Percentiles rank a stretch among this genome's conserved stretches.
Conservation (phyloP, 1,284 basidiomycete genomes). For the Porodaedalea pini region DNA sequence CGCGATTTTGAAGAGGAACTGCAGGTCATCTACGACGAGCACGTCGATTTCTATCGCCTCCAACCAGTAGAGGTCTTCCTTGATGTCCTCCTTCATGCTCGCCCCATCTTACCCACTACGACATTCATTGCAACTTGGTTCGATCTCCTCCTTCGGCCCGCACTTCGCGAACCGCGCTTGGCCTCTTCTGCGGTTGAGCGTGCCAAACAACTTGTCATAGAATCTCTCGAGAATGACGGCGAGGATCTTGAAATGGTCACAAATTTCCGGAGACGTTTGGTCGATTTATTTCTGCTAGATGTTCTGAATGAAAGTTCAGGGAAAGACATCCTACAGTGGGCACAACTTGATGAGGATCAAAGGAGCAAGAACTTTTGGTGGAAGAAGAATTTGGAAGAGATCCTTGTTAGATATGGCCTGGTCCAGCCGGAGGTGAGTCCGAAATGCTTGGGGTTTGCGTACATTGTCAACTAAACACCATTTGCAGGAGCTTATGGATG, state of each 20-base stretch:
- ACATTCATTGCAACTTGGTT: slow-evolving; percentile 76
- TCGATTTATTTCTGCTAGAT: slow-evolving; percentile 73
- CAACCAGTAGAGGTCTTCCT: slow-evolving; percentile 65
- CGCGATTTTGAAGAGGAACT: slow-evolving; percentile 62
- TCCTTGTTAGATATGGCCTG: slow-evolving; percentile 60
- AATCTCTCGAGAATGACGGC: slow-evolving; percentile 51
- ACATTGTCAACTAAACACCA: slow-evolving; percentile 18
- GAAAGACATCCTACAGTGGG: slow-evolving; percentile 70
- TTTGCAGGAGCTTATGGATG: slow-evolving; percentile 44
- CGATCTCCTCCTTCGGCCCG: slow-evolving; percentile 70
- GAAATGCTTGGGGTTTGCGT: background rate
- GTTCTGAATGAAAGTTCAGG: slow-evolving; percentile 69
- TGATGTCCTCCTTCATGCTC: slow-evolving; percentile 57
- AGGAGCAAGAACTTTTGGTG: slow-evolving; percentile 57
- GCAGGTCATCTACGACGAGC: slow-evolving; percentile 56
- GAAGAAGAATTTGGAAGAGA: slow-evolving; percentile 74
- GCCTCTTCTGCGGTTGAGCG: slow-evolving; percentile 51
- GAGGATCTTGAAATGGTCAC: slow-evolving; percentile 49
- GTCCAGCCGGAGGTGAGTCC: slow-evolving; percentile 56
- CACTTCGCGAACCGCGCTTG: slow-evolving; percentile 68
- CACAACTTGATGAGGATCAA: slow-evolving; percentile 56
- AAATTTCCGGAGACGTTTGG: slow-evolving; percentile 60
- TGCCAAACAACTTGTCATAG: slow-evolving; percentile 69
- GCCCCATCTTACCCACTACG: slow-evolving; percentile 53
- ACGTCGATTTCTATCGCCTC: slow-evolving; percentile 56